Evolutionary conservation across 1,139 yeast species (phyloP).

Genomic region (Diutina ranongensis): DNA sequence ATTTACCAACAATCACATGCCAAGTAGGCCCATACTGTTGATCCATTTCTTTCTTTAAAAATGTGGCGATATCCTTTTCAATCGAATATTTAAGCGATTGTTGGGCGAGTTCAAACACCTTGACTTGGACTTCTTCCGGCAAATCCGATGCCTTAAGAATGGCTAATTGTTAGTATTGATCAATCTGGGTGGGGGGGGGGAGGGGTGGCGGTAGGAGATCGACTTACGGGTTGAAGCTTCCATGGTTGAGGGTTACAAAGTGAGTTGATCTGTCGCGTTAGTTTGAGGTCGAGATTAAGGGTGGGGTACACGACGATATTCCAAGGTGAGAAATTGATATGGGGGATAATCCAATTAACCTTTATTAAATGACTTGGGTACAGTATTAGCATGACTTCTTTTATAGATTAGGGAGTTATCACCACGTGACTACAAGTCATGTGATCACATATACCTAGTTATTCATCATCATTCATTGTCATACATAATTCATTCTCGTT

Average conservation of each 20-base stretch:
- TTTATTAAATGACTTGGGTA: too few relatives aligned
- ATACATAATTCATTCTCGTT: too few relatives aligned
- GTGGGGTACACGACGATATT: too few relatives aligned
- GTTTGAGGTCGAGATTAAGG: not conserved
- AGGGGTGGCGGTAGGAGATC: not conserved
- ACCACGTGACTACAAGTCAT: too few relatives aligned
- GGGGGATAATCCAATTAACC: too few relatives aligned
- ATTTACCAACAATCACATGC: constrained; percentile 93
- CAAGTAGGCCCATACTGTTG: constrained; percentile 67
- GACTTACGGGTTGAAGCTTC: not conserved
- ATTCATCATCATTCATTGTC: too few relatives aligned
- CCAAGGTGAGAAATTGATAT: too few relatives aligned
- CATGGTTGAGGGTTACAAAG: not conserved
- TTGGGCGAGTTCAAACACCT: constrained; percentile 45
- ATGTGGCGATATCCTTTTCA: constrained; percentile 72
- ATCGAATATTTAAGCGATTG: constrained; percentile 35
- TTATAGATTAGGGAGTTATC: too few relatives aligned
- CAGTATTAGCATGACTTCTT: too few relatives aligned
- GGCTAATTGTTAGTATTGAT: constrained; percentile 1
- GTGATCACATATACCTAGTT: too few relatives aligned
- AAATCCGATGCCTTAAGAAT: constrained; percentile 37
- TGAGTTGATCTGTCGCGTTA: not conserved
- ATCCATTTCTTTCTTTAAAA: constrained; percentile 61
- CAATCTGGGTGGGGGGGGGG: not conserved
- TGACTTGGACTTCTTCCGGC: constrained; percentile 47